Percentiles rank a stretch among this genome's conserved stretches.
These are phyloP conservation scores for Talaromyces sp. DNA, from an alignment of 2,329 filamentous ascomycete species.

Conservation along the genomic window DNA sequence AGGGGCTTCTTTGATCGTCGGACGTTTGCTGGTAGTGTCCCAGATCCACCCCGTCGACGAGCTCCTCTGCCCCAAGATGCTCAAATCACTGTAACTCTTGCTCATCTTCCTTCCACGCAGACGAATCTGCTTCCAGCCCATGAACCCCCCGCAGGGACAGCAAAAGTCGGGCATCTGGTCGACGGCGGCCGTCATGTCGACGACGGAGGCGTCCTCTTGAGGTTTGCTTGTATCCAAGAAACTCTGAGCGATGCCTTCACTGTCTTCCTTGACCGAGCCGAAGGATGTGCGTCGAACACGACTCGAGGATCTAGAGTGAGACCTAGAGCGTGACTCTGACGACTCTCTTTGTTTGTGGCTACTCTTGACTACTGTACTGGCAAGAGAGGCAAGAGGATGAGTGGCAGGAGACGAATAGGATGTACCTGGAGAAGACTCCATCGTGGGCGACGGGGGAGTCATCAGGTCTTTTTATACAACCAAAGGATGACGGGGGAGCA, in stretches of 20 bases:
- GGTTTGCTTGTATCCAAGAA: conserved; percentile 39
- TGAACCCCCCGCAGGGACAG: conserved; percentile 45
- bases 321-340: conserved; percentile 23
- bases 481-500: background rate
- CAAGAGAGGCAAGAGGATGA: background rate
- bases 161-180: conserved; percentile 42
- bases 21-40: conserved; percentile 31
- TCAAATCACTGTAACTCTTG: conserved; percentile 44
- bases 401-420: background rate
- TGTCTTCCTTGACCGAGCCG: conserved; percentile 44
- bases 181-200: conserved; percentile 21
- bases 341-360: conserved; percentile 2
- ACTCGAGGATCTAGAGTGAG: conserved; percentile 38
- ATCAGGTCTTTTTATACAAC: conserved; percentile 1
- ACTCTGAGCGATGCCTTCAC: conserved; percentile 42
- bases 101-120: conserved; percentile 43
- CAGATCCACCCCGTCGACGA: conserved; percentile 42
- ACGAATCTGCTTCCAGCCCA: conserved; percentile 46
- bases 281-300: conserved; percentile 40
- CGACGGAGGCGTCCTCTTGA: conserved; percentile 21
- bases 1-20: conserved; percentile 24
- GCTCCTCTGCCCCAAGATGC: conserved; percentile 30
- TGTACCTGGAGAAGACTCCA: background rate
- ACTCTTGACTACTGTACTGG: background rate
- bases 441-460: background rate